phyloP scores from a whole-genome alignment of 306 rosid species.

The Amphicarpaea edgeworthii region DNA sequence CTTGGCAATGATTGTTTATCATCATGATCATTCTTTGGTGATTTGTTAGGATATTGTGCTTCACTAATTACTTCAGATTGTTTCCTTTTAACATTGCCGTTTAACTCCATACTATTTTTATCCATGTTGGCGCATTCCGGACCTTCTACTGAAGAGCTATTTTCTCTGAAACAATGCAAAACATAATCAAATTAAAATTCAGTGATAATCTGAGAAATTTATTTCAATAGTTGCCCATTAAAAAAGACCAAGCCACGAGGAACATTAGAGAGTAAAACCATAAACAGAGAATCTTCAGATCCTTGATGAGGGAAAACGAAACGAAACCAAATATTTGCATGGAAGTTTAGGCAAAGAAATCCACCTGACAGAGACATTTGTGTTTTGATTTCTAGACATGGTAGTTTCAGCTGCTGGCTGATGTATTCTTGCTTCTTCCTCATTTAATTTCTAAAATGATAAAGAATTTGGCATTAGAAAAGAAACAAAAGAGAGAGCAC shows the following conservation, averaged over 20 bases:
- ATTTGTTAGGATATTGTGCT: constrained; percentile 57
- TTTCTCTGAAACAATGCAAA: constrained; percentile 63
- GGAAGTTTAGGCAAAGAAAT: constrained; percentile 25
- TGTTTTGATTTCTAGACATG: constrained; percentile 57
- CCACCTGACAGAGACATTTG: constrained; percentile 62
- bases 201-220: neutral
- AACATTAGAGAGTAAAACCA: constrained; percentile 17
- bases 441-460: constrained; percentile 76
- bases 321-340: neutral
- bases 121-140: constrained; percentile 45
- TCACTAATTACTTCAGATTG: constrained; percentile 57
- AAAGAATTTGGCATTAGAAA: constrained; percentile 49
- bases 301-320: neutral
- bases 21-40: constrained; percentile 58
- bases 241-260: neutral
- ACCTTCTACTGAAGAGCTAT: constrained; percentile 54
- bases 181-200: constrained; percentile 14
- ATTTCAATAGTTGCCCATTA: neutral
- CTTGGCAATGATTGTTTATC: constrained; percentile 46
- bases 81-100: constrained; percentile 71
- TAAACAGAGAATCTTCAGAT: neutral
- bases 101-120: constrained; percentile 40
- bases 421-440: constrained; percentile 56
- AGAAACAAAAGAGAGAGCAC: constrained; percentile 7
- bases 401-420: constrained; percentile 59